Percentiles rank a stretch among this genome's conserved stretches.
These are phyloP conservation scores for Saccharomyces hybrid DNA, from an alignment of 1,139 yeast species.

Conservation along the genomic window DNA sequence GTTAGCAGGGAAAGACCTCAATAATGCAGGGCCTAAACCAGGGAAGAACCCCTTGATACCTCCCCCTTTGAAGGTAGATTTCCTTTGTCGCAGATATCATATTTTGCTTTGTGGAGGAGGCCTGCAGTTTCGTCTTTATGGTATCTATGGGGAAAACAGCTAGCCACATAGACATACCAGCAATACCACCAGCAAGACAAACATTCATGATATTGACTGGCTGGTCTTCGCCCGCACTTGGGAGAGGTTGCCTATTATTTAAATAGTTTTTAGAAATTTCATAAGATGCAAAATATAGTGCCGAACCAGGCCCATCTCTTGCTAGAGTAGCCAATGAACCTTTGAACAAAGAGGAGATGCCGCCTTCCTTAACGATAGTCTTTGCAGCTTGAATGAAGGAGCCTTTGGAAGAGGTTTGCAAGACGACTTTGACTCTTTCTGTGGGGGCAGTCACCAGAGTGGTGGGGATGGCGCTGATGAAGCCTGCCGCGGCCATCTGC, in stretches of 20 bases:
- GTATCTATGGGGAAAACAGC: conserved; percentile 96
- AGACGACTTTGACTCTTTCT: conserved; percentile 88
- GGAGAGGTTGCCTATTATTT: conserved; percentile 33
- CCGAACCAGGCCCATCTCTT: conserved; percentile 98
- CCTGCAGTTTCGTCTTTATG: conserved; percentile 79
- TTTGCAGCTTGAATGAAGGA: conserved; percentile 42
- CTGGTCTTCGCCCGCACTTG: conserved; percentile 33
- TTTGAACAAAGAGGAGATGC: conserved; percentile 74
- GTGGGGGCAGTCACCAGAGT: conserved; percentile 95
- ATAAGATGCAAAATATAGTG: conserved; percentile 90
- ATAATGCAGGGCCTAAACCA: conserved; percentile 90
- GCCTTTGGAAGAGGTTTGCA: conserved; percentile 61
- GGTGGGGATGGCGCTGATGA: conserved; percentile 88
- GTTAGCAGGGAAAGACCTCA: conserved; percentile 94
- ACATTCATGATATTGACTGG: conserved; percentile 65
- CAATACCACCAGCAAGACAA: conserved; percentile 86
- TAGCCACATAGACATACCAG: conserved; percentile 96
- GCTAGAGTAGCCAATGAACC: conserved; percentile 91
- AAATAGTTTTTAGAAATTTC: conserved; percentile 65
- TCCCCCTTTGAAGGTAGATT: conserved; percentile 57
- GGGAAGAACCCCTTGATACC: conserved; percentile 95
- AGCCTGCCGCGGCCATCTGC: conserved; percentile 90
- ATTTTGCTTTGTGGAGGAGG: conserved; percentile 51
- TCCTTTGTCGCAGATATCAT: conserved; percentile 59
- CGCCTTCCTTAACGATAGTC: conserved; percentile 73